Evolutionary conservation across 2,329 filamentous ascomycete species (phyloP).

Genomic region (Neoarthrinium moseri): DNA sequence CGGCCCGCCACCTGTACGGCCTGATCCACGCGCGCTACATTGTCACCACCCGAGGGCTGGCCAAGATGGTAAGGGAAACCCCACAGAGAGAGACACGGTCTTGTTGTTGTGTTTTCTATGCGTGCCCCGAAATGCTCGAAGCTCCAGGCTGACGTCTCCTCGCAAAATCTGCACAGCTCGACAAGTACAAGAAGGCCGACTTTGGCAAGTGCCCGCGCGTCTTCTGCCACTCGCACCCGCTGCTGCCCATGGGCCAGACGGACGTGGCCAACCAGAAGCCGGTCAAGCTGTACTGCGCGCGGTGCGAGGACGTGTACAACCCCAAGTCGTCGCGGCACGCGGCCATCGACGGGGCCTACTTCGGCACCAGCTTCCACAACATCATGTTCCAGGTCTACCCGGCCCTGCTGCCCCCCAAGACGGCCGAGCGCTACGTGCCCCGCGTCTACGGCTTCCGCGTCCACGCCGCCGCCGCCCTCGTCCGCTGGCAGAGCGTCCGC

Average conservation of each 20-base stretch:
- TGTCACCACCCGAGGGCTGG: conserved; percentile 87
- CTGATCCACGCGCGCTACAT: conserved; percentile 96
- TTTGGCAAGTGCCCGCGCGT: conserved; percentile 98
- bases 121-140: no score
- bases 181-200: conserved; percentile 98
- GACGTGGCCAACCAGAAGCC: conserved; percentile 85
- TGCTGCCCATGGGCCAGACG: conserved; percentile 91
- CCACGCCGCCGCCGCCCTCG: conserved; percentile 81
- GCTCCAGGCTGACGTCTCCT: no score
- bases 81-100: no score
- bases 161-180: conserved; percentile 73
- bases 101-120: no score
- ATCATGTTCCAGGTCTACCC: conserved; percentile 99
- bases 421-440: conserved; percentile 80
- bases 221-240: conserved; percentile 87
- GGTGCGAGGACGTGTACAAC: conserved; percentile 98
- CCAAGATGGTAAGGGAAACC: conserved; percentile 91
- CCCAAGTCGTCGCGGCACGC: conserved; percentile 94
- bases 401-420: conserved; percentile 83
- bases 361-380: conserved; percentile 97
- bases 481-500: conserved; percentile 85
- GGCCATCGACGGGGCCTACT: conserved; percentile 95
- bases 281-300: conserved; percentile 95
- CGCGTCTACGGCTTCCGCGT: conserved; percentile 95
- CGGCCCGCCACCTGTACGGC: conserved; percentile 90